phyloP scores from a whole-genome alignment of 106 monocot genomes.

The Posidonia australis region DNA sequence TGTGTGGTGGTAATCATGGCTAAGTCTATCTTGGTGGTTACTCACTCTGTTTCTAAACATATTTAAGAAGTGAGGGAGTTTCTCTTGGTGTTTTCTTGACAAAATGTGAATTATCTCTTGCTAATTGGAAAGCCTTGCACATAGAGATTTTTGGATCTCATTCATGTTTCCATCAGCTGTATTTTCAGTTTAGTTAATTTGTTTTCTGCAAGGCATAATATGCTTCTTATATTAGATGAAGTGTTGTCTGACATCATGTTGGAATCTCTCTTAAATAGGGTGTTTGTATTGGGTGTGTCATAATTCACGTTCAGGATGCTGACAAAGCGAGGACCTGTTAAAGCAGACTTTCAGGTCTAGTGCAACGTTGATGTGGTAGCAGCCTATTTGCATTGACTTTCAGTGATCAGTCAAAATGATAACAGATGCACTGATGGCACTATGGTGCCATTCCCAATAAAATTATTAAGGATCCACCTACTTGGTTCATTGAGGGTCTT shows the following conservation, averaged over 20 bases:
- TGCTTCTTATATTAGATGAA: conserved; percentile 32
- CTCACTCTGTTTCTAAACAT: no score
- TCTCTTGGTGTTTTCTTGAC: no score
- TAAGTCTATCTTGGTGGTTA: no score
- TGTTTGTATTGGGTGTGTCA: conserved; percentile 83
- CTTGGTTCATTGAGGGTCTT: background rate
- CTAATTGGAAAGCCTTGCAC: conserved; percentile 6
- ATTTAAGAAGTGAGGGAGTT: no score
- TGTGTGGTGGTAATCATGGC: no score
- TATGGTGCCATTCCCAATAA: conserved; percentile 7
- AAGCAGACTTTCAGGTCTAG: conserved; percentile 54
- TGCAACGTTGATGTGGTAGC: conserved; percentile 47
- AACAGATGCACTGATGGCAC: conserved; percentile 12
- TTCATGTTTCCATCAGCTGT: background rate
- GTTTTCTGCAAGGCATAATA: conserved; percentile 28
- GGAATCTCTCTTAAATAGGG: conserved; percentile 93
- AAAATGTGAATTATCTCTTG: no score
- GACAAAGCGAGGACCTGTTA: conserved; percentile 59
- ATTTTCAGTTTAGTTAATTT: conserved; percentile 4
- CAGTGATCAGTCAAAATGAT: conserved; percentile 34
- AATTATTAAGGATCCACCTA: conserved; percentile 6
- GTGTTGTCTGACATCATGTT: conserved; percentile 61
- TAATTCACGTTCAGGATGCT: conserved; percentile 76
- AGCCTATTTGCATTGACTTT: conserved; percentile 39
- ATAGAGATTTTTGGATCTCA: conserved; percentile 4